Evolutionary conservation across 1,139 yeast species (phyloP), one percentile per base, ranked within the genome.

Genomic region (Suhomyces terraborum): DNA sequence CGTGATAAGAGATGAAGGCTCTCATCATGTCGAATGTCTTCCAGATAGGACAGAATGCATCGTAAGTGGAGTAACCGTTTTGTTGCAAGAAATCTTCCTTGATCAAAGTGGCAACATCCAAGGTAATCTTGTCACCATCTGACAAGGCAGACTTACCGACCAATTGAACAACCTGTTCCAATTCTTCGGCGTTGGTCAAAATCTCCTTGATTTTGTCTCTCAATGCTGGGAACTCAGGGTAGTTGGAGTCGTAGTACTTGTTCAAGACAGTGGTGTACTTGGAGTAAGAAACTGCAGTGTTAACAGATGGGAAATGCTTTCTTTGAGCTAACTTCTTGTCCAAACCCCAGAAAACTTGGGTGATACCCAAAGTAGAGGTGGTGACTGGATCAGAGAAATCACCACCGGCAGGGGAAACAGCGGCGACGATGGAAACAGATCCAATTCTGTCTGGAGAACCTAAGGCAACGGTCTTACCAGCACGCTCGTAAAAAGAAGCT

Each of bases 401-500:
- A 84, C 99, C 99, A 82, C 98, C 99, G 45, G 98, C 98, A 55
- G 99, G 99, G 7, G 98, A 91, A 36, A 93, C 99, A 55, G 99
- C 99, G 46, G 98, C 99, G 59, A 93, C 99, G 67, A 93, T 93
- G 20, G 98, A 93, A 51, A 93, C 98, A 27, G 98, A 91, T 48
- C 98, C 99, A 54, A 80, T 63, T 76, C 99, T 88, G 56, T 88
- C 86, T 50, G 99, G 98, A 50, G 95, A 88, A 62, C 99, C 99
- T 50, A 93, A 77, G 5, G 96, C 94, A 59, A 84, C 77, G 34
- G 96, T 95, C 67, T 87, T 89, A 74, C 99, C 99, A 35, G 99
- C 98, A 78, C 99, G 89, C 75, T 93, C 99, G 69, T 93, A 93
- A 80, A 93, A 93, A 43, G 98, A 93, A 43, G 99, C 98, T 61